Conservation (phyloP, 2,329 filamentous ascomycete species). For the Trichoderma brevicompactum region DNA sequence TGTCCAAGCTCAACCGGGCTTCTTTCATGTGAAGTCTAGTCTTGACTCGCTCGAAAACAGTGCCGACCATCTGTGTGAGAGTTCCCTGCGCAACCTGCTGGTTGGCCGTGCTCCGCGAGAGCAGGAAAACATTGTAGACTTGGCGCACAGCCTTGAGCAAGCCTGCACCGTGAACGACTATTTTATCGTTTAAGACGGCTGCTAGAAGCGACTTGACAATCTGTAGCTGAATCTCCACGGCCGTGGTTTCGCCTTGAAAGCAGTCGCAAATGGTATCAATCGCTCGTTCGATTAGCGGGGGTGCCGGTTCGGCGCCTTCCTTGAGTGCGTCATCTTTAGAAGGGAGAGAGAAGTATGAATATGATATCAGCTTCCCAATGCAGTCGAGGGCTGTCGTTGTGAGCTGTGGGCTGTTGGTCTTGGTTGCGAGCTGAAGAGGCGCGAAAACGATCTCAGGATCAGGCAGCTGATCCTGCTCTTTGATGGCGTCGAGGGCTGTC, state of each 20-base stretch:
- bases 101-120: constrained; percentile 91
- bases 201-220: constrained; percentile 97
- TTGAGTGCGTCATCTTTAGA: constrained; percentile 50
- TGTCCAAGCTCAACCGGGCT: constrained; percentile 64
- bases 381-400: constrained; percentile 93
- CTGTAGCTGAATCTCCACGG: constrained; percentile 90
- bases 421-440: constrained; percentile 86
- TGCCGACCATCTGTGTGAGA: constrained; percentile 97
- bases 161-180: constrained; percentile 95
- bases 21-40: constrained; percentile 86
- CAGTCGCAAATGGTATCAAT: constrained; percentile 99
- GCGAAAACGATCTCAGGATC: constrained; percentile 92
- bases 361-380: constrained; percentile 98
- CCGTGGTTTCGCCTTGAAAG: constrained; percentile 94
- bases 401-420: constrained; percentile 80
- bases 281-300: constrained; percentile 91
- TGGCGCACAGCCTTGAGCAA: constrained; percentile 95
- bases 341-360: constrained; percentile 91
- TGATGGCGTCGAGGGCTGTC: constrained; percentile 82
- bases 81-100: constrained; percentile 98
- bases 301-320: constrained; percentile 47
- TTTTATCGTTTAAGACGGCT: constrained; percentile 97
- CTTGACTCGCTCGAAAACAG: constrained; percentile 95
- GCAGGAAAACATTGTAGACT: constrained; percentile 98
- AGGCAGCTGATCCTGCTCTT: constrained; percentile 79